A percentile compares a stretch with the other conserved stretches of the same genome.
Conservation (phyloP, 495 filamentous ascomycete genomes). For the Neurospora sp. region DNA sequence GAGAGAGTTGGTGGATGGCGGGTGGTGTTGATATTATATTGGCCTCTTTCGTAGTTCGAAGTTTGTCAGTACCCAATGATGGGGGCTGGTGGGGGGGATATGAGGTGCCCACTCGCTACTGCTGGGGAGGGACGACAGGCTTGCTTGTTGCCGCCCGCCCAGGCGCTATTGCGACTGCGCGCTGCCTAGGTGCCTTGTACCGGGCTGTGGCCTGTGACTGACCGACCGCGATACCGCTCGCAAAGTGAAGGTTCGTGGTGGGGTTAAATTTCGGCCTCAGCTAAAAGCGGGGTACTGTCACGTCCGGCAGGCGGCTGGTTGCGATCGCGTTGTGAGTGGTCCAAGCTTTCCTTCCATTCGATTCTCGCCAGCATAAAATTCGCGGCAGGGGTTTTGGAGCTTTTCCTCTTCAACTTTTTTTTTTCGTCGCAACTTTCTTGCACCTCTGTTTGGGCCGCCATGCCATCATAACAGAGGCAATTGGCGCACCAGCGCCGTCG, state of each 20-base stretch:
- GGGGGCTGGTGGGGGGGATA: neutral
- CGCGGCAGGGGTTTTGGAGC: neutral
- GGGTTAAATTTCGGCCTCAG: slow-evolving; percentile 15
- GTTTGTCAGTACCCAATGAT: slow-evolving; percentile 18
- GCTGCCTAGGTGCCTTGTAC: neutral
- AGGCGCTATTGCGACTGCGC: neutral
- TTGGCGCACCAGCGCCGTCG: neutral
- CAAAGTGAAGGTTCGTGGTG: slow-evolving; percentile 8
- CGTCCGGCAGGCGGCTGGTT: neutral
- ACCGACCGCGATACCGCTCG: neutral
- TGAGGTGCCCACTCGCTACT: neutral
- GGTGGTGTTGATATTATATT: slow-evolving; percentile 1
- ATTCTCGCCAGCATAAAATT: slow-evolving; percentile 4
- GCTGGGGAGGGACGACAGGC: neutral
- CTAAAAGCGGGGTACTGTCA: neutral
- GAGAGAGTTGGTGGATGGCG: neutral
- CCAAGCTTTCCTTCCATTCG: neutral
- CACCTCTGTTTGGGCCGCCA: neutral
- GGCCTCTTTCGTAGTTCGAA: slow-evolving; percentile 4
- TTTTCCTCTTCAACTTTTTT: neutral
- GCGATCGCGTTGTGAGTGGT: neutral
- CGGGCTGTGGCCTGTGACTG: neutral
- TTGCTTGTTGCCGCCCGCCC: neutral
- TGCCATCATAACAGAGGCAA: neutral
- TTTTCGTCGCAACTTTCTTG: neutral